Conservation (phyloP, 2,329 filamentous ascomycete genomes). For the Xylaria sp. region DNA sequence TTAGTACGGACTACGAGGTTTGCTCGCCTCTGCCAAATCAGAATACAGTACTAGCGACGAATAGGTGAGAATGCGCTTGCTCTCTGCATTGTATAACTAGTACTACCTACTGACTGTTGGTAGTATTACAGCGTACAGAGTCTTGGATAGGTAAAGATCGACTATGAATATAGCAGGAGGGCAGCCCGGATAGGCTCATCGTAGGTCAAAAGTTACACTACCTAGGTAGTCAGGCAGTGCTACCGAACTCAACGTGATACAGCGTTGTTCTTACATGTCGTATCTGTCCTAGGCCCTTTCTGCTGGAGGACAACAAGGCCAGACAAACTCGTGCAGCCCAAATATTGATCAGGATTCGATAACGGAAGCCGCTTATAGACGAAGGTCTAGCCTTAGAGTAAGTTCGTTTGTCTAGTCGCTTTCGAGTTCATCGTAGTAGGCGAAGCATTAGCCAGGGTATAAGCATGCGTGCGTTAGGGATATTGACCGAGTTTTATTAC, state of each 20-base stretch:
- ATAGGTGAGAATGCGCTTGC: conserved; percentile 3
- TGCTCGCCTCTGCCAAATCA: conserved; percentile 7
- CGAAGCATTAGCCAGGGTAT: too few relatives aligned
- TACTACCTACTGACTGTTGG: conserved; percentile 13
- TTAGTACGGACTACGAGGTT: background rate
- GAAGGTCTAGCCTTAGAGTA: too few relatives aligned
- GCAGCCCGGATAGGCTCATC: background rate
- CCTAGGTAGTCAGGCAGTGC: conserved; percentile 3
- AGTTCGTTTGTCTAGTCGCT: too few relatives aligned
- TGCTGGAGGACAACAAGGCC: background rate
- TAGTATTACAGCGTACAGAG: conserved; percentile 7
- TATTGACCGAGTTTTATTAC: too few relatives aligned
- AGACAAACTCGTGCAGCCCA: too few relatives aligned
- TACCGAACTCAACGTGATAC: background rate
- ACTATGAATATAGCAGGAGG: background rate
- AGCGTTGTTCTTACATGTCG: background rate
- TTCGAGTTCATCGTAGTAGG: too few relatives aligned
- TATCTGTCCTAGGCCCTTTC: background rate
- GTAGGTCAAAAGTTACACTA: background rate
- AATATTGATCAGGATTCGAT: too few relatives aligned
- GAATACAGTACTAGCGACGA: background rate
- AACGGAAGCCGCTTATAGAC: too few relatives aligned
- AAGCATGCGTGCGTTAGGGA: too few relatives aligned
- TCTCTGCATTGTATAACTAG: conserved; percentile 16
- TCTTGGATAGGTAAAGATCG: conserved; percentile 1